Evolutionary conservation across 2,329 filamentous ascomycete species (phyloP).

Genomic region (Pseudogymnoascus sp.): DNA sequence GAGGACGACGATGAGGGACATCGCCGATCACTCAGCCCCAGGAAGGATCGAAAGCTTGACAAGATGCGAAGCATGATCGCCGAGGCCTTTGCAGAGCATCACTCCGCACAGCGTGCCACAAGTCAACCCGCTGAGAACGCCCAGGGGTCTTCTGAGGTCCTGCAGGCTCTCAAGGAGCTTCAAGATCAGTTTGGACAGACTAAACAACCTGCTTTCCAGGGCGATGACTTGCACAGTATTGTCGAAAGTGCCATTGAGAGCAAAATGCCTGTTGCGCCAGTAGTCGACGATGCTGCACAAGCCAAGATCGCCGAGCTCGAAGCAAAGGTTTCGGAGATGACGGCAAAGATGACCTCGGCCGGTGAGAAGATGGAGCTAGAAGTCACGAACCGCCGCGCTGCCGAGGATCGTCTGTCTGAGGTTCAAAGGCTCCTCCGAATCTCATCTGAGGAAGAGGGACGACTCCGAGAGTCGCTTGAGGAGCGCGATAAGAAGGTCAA

Average conservation of each 20-base stretch:
- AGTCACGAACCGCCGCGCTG: conserved; percentile 53
- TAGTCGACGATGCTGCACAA: conserved; percentile 34
- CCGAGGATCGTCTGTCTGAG: conserved; percentile 66
- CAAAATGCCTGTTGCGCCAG: conserved; percentile 45
- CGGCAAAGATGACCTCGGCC: conserved; percentile 58
- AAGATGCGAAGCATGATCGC: conserved; percentile 68
- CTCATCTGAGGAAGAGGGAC: conserved; percentile 61
- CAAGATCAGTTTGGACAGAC: conserved; percentile 46
- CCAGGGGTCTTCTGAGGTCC: conserved; percentile 40
- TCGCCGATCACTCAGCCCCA: conserved; percentile 68
- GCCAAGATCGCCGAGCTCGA: conserved; percentile 25
- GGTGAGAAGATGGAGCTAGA: conserved; percentile 60
- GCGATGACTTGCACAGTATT: conserved; percentile 52
- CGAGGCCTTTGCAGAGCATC: conserved; percentile 62
- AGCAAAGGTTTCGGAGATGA: conserved; percentile 58
- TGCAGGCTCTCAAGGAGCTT: conserved; percentile 61
- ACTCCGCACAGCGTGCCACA: conserved; percentile 30
- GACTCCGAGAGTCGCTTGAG: conserved; percentile 57
- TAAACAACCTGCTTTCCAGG: conserved; percentile 38
- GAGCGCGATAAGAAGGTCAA: conserved; percentile 63
- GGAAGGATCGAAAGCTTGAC: conserved; percentile 70
- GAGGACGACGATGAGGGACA: conserved; percentile 65
- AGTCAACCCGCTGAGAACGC: conserved; percentile 21
- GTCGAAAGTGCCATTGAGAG: conserved; percentile 57
- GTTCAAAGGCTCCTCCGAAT: conserved; percentile 62